These are phyloP conservation scores for Monilinia aucupariae DNA, from an alignment of 2,329 filamentous ascomycete genomes.

Conservation along the genomic window DNA sequence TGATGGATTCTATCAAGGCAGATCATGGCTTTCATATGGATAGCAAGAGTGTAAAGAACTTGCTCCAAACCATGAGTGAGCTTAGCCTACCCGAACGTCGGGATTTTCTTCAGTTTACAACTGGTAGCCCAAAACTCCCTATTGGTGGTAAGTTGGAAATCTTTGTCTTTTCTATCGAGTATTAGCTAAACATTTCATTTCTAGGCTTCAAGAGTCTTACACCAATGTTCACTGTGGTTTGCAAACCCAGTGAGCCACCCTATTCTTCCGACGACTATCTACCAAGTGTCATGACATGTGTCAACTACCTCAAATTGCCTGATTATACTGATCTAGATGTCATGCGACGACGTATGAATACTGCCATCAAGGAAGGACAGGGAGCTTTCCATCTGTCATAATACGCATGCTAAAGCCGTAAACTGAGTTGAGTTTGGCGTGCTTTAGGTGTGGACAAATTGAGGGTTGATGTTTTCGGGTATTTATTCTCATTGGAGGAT, in stretches of 20 bases:
- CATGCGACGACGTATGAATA: slow-evolving; percentile 71
- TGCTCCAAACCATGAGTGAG: slow-evolving; percentile 92
- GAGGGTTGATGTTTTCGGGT: slow-evolving; percentile 18
- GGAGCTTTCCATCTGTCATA: slow-evolving; percentile 95
- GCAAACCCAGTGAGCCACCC: slow-evolving; percentile 94
- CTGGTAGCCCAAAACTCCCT: slow-evolving; percentile 93
- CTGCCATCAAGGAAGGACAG: slow-evolving; percentile 90
- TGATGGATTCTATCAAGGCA: slow-evolving; percentile 97
- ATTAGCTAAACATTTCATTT: slow-evolving; percentile 36
- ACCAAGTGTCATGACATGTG: slow-evolving; percentile 99
- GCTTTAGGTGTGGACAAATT: slow-evolving; percentile 13
- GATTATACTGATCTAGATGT: slow-evolving; percentile 79
- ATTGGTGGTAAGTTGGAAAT: slow-evolving; percentile 72
- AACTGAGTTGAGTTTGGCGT: slow-evolving; percentile 17
- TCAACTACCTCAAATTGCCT: slow-evolving; percentile 96
- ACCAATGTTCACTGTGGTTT: slow-evolving; percentile 98
- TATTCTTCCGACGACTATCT: slow-evolving; percentile 94
- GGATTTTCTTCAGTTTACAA: slow-evolving; percentile 96
- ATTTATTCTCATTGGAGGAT: slow-evolving; percentile 21
- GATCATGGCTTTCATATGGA: slow-evolving; percentile 99
- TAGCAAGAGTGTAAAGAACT: slow-evolving; percentile 87
- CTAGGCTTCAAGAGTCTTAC: slow-evolving; percentile 93
- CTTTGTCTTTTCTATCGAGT: not conserved
- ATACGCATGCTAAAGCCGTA: slow-evolving; percentile 20
- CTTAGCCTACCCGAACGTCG: slow-evolving; percentile 68